Conservation (phyloP, 495 filamentous ascomycete species). For the Annulohypoxylon stygium region DNA sequence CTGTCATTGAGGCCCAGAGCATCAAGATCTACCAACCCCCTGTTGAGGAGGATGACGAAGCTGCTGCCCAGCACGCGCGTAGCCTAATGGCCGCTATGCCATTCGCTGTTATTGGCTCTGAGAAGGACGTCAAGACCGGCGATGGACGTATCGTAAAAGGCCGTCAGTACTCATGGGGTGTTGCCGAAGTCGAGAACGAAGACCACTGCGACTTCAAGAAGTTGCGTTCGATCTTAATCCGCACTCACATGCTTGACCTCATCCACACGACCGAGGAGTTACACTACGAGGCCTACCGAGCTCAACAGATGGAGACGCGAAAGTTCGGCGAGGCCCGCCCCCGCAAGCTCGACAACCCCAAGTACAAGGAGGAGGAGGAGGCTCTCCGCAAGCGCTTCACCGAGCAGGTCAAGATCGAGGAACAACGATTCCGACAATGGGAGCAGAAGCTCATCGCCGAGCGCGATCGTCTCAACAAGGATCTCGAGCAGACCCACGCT, state of each 20-base stretch:
- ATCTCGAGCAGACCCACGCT: conserved; percentile 96
- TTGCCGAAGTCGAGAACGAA: conserved; percentile 99
- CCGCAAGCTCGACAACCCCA: conserved; percentile 98
- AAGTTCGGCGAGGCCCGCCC: conserved; percentile 98
- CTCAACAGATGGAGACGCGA: conserved; percentile 99
- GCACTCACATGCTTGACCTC: conserved; percentile 99
- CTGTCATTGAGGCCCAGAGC: conserved; percentile 95
- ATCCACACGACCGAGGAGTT: conserved; percentile 99
- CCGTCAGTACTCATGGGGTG: conserved; percentile 98
- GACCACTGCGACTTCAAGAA: conserved; percentile 99
- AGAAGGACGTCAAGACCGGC: conserved; percentile 97
- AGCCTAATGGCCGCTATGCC: conserved; percentile 97
- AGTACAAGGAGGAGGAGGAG: conserved; percentile 99
- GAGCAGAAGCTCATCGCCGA: conserved; percentile 99
- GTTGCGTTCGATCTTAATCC: conserved; percentile 97
- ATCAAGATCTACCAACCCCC: conserved; percentile 99
- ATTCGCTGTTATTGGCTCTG: conserved; percentile 97
- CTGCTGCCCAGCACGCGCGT: conserved; percentile 91
- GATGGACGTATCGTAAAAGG: conserved; percentile 98
- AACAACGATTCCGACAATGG: conserved; percentile 98
- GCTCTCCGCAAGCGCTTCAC: conserved; percentile 97
- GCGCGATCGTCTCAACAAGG: conserved; percentile 98
- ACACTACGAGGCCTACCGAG: conserved; percentile 99
- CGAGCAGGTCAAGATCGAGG: conserved; percentile 99
- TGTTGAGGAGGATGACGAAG: conserved; percentile 97